A percentile compares a stretch with the other conserved stretches of the same genome.
phyloP scores from a whole-genome alignment of 768 basidiomycete species.

The Brasilioporus rufonigricans region DNA sequence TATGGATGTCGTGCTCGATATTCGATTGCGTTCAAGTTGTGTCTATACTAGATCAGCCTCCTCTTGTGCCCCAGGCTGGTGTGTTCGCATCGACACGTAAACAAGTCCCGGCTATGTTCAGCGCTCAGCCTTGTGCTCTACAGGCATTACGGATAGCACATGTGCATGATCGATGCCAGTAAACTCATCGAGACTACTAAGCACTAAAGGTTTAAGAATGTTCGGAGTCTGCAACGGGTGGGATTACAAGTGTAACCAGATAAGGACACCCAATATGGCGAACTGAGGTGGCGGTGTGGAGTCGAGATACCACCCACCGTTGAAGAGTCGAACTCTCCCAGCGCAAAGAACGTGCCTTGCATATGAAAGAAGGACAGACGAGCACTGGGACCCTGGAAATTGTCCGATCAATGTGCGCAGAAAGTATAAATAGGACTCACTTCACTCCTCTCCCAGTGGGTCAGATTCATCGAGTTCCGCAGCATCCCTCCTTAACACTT shows the following conservation, averaged over 20 bases:
- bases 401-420: neutral
- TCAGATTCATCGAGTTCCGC: slow-evolving; percentile 35
- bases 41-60: no score
- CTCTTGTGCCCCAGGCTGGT: no score
- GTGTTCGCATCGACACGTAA: no score
- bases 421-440: neutral
- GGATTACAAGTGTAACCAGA: neutral
- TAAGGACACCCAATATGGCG: neutral
- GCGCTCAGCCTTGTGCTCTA: no score
- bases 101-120: no score
- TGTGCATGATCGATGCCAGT: neutral
- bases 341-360: neutral
- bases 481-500: slow-evolving; percentile 40
- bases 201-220: neutral
- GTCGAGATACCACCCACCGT: neutral
- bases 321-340: no score
- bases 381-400: neutral
- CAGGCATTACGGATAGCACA: no score
- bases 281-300: neutral
- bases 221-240: neutral
- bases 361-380: neutral
- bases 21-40: no score
- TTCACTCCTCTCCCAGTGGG: slow-evolving; percentile 13
- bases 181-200: neutral
- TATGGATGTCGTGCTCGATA: no score